Evolutionary conservation across 2,329 filamentous ascomycete species (phyloP), one percentile per base, ranked within the genome.

Genomic region (Gremmenia infestans): DNA sequence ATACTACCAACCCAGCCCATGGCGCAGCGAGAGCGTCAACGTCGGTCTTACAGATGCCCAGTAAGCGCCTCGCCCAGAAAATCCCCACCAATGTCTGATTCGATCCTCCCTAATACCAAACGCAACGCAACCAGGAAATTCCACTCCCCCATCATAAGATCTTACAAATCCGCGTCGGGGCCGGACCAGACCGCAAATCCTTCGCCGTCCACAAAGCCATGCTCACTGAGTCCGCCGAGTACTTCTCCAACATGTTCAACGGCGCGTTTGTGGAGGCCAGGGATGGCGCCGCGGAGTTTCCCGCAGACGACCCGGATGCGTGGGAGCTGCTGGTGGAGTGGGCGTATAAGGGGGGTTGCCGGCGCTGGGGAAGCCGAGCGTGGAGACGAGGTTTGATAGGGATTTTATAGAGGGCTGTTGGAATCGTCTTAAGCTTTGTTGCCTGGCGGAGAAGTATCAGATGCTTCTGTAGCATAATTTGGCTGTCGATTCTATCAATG

Each of bases 191-290:
- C 9, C 28, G 28, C 8, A 32, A 32, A 32, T 9, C 28, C 8
- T 32, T 32, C 28, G 28, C 28, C 8, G 28, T 59, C 8, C 53
- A 56, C 48, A 50, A 56, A 32, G 42, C 50, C 2, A 53, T 61
- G n/a, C 51, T 61, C 22, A 8, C 22, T 25, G 23, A 55, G 19
- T 48, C 54, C n/a, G 48, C 52, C 14, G 36, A 39, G 32, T 55
- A 50, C 52, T 61, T 61, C 28, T 22, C 39, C 4, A 54, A 51
- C 15, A 47, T 60, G 28, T 55, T 60, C 15, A 42, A 54, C 23
- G 36, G 43, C 22, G 35, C 17, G 12, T 50, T 53, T 8, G 11
- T 39, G 28, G 50, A 60, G 17, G 39, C 22, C 6, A 9, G 17
- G 5, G 39, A 42, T 3, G 23, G 22, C 14, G 32, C 17, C 8